Percentiles rank a stretch among this genome's conserved stretches.
phyloP scores from a whole-genome alignment of 2,329 filamentous ascomycete species.

The Ascochyta viciae-villosae region DNA sequence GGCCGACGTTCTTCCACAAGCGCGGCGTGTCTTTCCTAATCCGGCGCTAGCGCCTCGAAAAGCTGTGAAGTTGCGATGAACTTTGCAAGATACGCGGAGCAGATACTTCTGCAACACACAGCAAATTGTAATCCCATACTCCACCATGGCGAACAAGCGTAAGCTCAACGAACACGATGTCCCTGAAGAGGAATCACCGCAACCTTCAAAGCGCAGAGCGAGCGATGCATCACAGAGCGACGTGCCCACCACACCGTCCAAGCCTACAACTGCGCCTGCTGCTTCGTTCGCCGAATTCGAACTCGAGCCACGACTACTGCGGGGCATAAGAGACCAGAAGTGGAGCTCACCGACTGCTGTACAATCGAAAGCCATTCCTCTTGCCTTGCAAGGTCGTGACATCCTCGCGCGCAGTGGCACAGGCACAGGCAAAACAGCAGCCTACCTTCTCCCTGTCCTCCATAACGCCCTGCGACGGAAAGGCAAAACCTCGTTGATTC shows the following conservation, averaged over 20 bases:
- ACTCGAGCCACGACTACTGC: conserved; percentile 83
- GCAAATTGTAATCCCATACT: background rate
- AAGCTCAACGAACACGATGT: conserved; percentile 59
- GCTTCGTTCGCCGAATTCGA: conserved; percentile 75
- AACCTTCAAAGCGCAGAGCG: conserved; percentile 22
- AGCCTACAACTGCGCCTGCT: conserved; percentile 22
- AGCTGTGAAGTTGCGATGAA: conserved; percentile 26
- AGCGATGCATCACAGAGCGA: conserved; percentile 34
- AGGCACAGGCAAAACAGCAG: conserved; percentile 96
- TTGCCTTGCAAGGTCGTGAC: conserved; percentile 86
- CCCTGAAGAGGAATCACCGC: conserved; percentile 46
- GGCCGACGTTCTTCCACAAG: conserved; percentile 18
- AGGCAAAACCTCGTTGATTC: conserved; percentile 77
- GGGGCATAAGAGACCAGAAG: conserved; percentile 83
- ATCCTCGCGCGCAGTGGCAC: conserved; percentile 92
- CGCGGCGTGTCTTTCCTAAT: conserved; percentile 15
- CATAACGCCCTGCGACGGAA: conserved; percentile 84
- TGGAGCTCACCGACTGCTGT: conserved; percentile 89
- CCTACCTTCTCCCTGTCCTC: conserved; percentile 89
- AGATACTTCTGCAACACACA: conserved; percentile 9
- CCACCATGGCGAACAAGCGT: conserved; percentile 48
- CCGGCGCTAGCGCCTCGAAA: conserved; percentile 26
- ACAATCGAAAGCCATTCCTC: conserved; percentile 84
- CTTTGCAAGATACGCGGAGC: conserved; percentile 12
- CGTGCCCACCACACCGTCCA: conserved; percentile 21